Conservation (phyloP, 805 yeast species). For the Candida ipomoeae region DNA sequence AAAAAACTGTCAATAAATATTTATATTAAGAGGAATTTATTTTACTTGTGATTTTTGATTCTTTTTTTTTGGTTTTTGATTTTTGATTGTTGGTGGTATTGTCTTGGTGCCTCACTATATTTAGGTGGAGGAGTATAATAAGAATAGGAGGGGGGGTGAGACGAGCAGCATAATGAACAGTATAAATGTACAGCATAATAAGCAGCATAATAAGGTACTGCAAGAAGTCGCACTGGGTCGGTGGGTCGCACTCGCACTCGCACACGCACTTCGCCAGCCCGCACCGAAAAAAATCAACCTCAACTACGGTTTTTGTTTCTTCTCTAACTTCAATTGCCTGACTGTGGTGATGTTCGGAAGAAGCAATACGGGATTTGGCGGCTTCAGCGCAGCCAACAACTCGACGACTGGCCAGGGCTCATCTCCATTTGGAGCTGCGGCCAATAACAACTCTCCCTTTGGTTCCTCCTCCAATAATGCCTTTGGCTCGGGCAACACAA, state of each 20-base stretch:
- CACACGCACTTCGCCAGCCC: not conserved
- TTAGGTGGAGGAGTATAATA: too few relatives aligned
- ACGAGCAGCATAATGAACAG: too few relatives aligned
- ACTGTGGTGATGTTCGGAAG: slow-evolving; percentile 43
- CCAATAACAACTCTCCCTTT: slow-evolving; percentile 16
- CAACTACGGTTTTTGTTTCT: not conserved
- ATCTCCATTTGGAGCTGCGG: slow-evolving; percentile 10
- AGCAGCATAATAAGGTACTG: too few relatives aligned
- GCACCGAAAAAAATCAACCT: slow-evolving; percentile 1
- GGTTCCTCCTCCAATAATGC: slow-evolving; percentile 13
- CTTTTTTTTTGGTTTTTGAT: too few relatives aligned
- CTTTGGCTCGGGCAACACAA: slow-evolving; percentile 19
- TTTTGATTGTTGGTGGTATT: too few relatives aligned
- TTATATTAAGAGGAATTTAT: too few relatives aligned
- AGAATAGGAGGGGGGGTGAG: too few relatives aligned
- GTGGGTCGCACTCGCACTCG: not conserved
- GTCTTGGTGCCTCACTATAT: too few relatives aligned
- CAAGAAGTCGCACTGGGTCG: too few relatives aligned
- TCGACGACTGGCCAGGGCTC: slow-evolving; percentile 11
- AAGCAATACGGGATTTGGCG: slow-evolving; percentile 50
- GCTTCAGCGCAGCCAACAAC: slow-evolving; percentile 30
- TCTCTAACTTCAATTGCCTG: not conserved
- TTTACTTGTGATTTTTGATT: too few relatives aligned
- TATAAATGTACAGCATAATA: too few relatives aligned
- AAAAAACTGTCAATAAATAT: too few relatives aligned